These are phyloP conservation scores for Penicillium sp. DNA, from an alignment of 2,329 filamentous ascomycete species.

Conservation along the genomic window DNA sequence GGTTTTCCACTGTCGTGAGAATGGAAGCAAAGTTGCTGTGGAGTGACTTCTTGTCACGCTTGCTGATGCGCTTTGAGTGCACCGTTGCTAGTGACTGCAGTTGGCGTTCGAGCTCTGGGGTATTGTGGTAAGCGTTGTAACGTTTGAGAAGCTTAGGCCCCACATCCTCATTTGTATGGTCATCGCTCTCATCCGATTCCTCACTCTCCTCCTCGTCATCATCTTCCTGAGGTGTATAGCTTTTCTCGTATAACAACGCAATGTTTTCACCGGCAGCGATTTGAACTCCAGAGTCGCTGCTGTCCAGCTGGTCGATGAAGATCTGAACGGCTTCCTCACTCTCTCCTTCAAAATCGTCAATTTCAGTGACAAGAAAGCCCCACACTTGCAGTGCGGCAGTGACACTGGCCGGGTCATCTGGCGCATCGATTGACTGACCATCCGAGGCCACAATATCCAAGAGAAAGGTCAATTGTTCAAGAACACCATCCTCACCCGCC, in stretches of 20 bases:
- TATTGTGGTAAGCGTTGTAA: slow-evolving; percentile 66
- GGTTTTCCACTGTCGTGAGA: slow-evolving; percentile 63
- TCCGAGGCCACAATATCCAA: slow-evolving; percentile 78
- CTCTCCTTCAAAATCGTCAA: slow-evolving; percentile 69
- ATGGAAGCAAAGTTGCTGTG: slow-evolving; percentile 66
- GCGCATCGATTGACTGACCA: slow-evolving; percentile 67
- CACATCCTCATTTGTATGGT: slow-evolving; percentile 43
- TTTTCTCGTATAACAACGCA: slow-evolving; percentile 76
- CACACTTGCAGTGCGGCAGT: slow-evolving; percentile 72
- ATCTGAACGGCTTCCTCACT: slow-evolving; percentile 72
- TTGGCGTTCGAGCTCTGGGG: slow-evolving; percentile 58
- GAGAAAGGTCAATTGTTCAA: slow-evolving; percentile 71
- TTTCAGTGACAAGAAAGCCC: slow-evolving; percentile 73
- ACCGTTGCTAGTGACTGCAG: slow-evolving; percentile 60
- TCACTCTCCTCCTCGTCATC: slow-evolving; percentile 55
- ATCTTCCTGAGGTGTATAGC: slow-evolving; percentile 57
- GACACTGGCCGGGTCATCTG: slow-evolving; percentile 68
- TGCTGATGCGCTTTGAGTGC: slow-evolving; percentile 61
- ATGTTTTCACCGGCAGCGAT: slow-evolving; percentile 76
- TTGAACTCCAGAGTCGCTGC: slow-evolving; percentile 68
- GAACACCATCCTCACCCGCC: slow-evolving; percentile 63
- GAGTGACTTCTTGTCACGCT: slow-evolving; percentile 64
- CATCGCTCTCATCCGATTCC: slow-evolving; percentile 40
- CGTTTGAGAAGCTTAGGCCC: slow-evolving; percentile 55
- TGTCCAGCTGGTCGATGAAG: slow-evolving; percentile 82